Evolutionary conservation across 2,329 filamentous ascomycete species (phyloP).

Genomic region (Aspergillus pseudoviridinutans): DNA sequence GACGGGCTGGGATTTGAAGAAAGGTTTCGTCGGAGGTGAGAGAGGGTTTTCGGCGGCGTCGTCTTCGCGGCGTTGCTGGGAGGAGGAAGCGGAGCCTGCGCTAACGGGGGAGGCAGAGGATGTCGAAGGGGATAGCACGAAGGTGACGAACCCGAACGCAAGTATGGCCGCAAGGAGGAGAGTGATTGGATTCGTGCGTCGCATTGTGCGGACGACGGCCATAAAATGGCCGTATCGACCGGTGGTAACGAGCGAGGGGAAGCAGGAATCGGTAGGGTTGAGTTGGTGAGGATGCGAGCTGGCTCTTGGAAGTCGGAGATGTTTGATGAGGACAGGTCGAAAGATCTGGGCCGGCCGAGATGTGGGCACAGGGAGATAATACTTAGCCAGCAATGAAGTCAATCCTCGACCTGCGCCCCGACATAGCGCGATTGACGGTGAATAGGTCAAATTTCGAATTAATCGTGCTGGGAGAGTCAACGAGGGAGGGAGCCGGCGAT

Average conservation of each 20-base stretch:
- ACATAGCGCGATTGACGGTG: constrained; percentile 4
- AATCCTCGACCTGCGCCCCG: not conserved
- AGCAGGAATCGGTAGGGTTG: constrained; percentile 11
- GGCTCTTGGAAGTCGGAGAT: not conserved
- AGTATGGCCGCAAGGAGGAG: constrained; percentile 68
- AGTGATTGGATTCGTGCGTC: constrained; percentile 74
- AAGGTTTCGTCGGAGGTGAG: constrained; percentile 70
- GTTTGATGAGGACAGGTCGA: not conserved
- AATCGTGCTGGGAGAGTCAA: not conserved
- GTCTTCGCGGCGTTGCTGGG: constrained; percentile 49
- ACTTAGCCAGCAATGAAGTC: constrained; percentile 9
- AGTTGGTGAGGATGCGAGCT: constrained; percentile 2
- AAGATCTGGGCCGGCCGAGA: not conserved
- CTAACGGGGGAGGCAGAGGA: constrained; percentile 44
- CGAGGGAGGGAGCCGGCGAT: not conserved
- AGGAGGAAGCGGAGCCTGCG: constrained; percentile 44
- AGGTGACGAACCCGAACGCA: constrained; percentile 64
- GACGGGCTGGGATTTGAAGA: constrained; percentile 59
- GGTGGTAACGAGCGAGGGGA: constrained; percentile 7
- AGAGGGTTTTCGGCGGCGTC: constrained; percentile 65
- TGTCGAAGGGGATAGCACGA: constrained; percentile 44
- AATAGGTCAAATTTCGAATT: not conserved
- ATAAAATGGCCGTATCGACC: constrained; percentile 34
- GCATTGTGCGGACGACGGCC: constrained; percentile 63
- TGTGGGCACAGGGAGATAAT: not conserved